These are phyloP conservation scores for Monosporascus sp. DNA, from an alignment of 2,329 filamentous ascomycete species.

Conservation along the genomic window DNA sequence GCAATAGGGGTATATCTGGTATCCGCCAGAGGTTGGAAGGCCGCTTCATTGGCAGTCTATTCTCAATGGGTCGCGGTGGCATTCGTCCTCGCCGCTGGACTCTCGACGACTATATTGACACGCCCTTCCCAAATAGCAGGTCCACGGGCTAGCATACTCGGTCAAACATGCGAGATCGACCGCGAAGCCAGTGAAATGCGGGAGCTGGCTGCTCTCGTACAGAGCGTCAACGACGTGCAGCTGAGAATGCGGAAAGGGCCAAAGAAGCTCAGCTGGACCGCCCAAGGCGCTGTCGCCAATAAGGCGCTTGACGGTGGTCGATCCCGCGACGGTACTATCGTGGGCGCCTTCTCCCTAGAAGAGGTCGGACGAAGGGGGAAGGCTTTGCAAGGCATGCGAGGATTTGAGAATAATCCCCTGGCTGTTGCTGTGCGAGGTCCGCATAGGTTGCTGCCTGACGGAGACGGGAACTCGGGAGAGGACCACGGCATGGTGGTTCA, in stretches of 20 bases:
- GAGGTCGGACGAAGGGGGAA: constrained; percentile 13
- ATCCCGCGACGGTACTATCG: constrained; percentile 23
- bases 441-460: constrained; percentile 1
- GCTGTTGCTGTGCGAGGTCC: constrained; percentile 7
- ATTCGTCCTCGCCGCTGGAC: constrained; percentile 13
- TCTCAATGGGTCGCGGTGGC: constrained; percentile 24
- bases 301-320: constrained; percentile 14
- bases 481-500: neutral
- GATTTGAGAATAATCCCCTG: constrained; percentile 15
- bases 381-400: constrained; percentile 12
- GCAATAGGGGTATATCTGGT: constrained; percentile 32
- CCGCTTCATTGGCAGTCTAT: constrained; percentile 36
- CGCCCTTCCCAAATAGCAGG: constrained; percentile 29
- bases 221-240: constrained; percentile 21
- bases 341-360: constrained; percentile 24
- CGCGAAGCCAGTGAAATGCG: constrained; percentile 37
- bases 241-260: constrained; percentile 15
- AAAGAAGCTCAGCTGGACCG: constrained; percentile 37
- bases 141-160: constrained; percentile 21
- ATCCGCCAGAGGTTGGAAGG: constrained; percentile 30
- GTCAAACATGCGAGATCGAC: constrained; percentile 32
- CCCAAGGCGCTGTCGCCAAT: constrained; percentile 29
- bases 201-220: constrained; percentile 35
- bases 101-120: constrained; percentile 32
- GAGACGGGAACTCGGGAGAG: neutral